phyloP scores from a whole-genome alignment of 192 early-diverging fungal genomes.

The Coemansia sp. region DNA sequence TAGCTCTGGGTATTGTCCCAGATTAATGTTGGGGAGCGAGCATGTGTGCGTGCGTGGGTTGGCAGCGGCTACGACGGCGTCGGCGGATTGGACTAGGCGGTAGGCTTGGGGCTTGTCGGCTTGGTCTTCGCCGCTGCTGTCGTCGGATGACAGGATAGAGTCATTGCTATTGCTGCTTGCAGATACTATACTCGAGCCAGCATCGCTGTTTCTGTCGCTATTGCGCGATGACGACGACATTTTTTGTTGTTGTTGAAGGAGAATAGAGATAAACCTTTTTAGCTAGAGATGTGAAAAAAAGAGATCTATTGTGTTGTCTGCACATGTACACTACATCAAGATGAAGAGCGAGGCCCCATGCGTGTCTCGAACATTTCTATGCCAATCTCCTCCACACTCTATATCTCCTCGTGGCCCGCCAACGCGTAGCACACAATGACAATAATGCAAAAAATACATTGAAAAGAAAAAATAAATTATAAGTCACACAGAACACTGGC shows the following conservation, averaged over 20 bases:
- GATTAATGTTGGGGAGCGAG: slow-evolving; percentile 22
- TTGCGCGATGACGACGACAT: not conserved
- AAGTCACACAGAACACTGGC: not conserved
- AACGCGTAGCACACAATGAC: not conserved
- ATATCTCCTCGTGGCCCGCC: not conserved
- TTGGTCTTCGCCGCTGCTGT: not conserved
- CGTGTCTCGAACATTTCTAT: not conserved
- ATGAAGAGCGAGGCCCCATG: not conserved
- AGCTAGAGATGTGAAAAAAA: not conserved
- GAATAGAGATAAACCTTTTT: not conserved
- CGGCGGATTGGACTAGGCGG: not conserved
- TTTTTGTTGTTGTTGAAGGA: too few relatives aligned
- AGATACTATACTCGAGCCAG: not conserved
- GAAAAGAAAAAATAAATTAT: not conserved
- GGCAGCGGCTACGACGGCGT: not conserved
- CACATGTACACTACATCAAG: slow-evolving; percentile 5
- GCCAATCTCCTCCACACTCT: not conserved
- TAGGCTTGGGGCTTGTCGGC: too few relatives aligned
- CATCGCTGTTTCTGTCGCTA: not conserved
- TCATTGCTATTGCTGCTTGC: not conserved
- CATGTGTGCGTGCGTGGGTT: not conserved
- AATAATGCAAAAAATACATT: not conserved
- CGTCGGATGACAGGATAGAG: not conserved
- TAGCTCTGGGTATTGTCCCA: not conserved
- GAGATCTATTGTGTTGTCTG: not conserved